These are phyloP conservation scores for Ophiostoma sp. DNA, from an alignment of 2,329 filamentous ascomycete genomes.

Conservation along the genomic window DNA sequence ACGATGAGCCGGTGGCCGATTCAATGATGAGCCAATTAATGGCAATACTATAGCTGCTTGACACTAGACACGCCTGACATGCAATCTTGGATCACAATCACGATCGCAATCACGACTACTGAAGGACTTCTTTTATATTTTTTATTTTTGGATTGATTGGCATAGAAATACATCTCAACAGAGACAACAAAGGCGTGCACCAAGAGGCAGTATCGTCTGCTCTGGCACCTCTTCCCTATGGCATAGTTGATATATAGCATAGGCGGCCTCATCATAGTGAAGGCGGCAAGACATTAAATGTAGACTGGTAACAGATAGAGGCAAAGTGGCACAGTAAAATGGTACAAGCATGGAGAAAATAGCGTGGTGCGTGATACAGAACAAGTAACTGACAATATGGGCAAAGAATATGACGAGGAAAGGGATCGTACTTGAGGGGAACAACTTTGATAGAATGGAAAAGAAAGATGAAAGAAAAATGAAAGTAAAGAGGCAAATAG, in stretches of 20 bases:
- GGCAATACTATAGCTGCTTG: neutral
- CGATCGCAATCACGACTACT: no score
- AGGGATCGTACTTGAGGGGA: neutral
- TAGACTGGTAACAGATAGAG: neutral
- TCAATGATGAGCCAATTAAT: neutral
- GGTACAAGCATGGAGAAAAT: neutral
- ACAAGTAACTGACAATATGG: neutral
- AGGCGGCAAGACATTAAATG: conserved; percentile 2
- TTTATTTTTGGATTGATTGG: neutral
- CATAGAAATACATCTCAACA: neutral
- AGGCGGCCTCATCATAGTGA: neutral
- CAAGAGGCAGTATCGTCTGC: neutral
- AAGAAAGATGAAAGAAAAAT: neutral
- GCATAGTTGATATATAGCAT: conserved; percentile 6
- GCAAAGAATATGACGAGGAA: neutral
- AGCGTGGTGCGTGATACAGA: conserved; percentile 4
- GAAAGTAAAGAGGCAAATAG: neutral
- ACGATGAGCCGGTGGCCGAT: neutral
- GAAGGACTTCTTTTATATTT: conserved; percentile 3
- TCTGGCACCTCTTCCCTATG: conserved; percentile 1
- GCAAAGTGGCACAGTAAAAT: no score
- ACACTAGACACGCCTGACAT: no score
- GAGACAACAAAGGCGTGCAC: neutral
- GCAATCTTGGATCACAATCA: neutral
- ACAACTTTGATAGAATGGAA: neutral